Conservation (phyloP, 805 yeast species). For the Metschnikowia orientalis region DNA sequence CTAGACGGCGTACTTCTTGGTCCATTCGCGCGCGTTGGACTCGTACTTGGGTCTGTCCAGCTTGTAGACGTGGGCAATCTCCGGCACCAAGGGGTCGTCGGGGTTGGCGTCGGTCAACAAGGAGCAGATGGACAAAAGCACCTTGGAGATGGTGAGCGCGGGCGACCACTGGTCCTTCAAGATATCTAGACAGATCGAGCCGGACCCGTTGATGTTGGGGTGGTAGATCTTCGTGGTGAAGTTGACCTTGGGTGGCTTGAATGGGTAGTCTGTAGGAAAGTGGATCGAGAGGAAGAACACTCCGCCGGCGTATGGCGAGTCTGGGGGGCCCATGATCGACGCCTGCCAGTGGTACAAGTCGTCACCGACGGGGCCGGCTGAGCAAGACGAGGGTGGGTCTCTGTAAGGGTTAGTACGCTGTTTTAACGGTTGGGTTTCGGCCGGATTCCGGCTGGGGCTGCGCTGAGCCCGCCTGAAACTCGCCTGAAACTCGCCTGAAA, state of each 20-base stretch:
- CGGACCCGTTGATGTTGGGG: slow-evolving; percentile 94
- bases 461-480: no score
- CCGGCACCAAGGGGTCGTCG: slow-evolving; percentile 98
- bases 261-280: slow-evolving; percentile 98
- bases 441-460: no score
- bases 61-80: slow-evolving; percentile 94
- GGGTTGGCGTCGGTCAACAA: slow-evolving; percentile 97
- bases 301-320: slow-evolving; percentile 85
- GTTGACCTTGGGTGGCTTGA: slow-evolving; percentile 87
- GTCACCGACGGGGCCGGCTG: slow-evolving; percentile 98
- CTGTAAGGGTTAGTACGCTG: slow-evolving; percentile 36
- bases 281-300: slow-evolving; percentile 94
- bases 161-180: slow-evolving; percentile 99
- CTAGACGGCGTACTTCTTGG: slow-evolving; percentile 92
- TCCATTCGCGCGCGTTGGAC: slow-evolving; percentile 98
- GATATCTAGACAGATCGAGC: slow-evolving; percentile 94
- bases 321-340: slow-evolving; percentile 98
- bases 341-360: slow-evolving; percentile 99
- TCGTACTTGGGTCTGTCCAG: slow-evolving; percentile 92
- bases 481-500: no score
- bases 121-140: slow-evolving; percentile 89
- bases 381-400: slow-evolving; percentile 98
- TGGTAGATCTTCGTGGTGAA: slow-evolving; percentile 96
- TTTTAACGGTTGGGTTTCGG: not conserved
- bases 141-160: slow-evolving; percentile 93